Conservation (phyloP, 805 yeast genomes). For the Sugiyamaella qingdaonensis region DNA sequence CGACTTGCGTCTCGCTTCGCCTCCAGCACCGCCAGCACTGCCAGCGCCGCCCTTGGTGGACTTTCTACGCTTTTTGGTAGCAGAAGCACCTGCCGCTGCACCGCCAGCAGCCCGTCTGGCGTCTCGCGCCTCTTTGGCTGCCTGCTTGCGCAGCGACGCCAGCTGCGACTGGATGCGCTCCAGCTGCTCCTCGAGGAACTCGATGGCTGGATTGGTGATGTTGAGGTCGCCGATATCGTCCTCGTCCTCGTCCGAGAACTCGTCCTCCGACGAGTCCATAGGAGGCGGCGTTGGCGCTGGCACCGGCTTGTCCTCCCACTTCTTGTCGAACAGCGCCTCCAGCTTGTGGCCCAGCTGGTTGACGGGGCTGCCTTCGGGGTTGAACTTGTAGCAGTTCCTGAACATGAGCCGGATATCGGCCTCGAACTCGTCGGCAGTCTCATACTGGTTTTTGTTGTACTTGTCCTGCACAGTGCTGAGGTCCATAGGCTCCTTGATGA, state of each 20-base stretch:
- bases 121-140: slow-evolving; percentile 17
- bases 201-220: slow-evolving; percentile 84
- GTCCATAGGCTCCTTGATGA: slow-evolving; percentile 93
- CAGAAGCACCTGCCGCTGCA: slow-evolving; percentile 26
- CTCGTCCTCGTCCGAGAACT: slow-evolving; percentile 38
- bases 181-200: slow-evolving; percentile 81
- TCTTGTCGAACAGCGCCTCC: slow-evolving; percentile 79
- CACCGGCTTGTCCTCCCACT: slow-evolving; percentile 83
- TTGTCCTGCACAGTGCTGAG: slow-evolving; percentile 78
- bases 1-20: slow-evolving; percentile 9
- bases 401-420: slow-evolving; percentile 78
- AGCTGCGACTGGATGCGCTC: slow-evolving; percentile 81
- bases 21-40: slow-evolving; percentile 6
- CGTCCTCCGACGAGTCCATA: slow-evolving; percentile 39
- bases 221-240: slow-evolving; percentile 41
- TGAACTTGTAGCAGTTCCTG: slow-evolving; percentile 83
- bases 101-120: slow-evolving; percentile 46
- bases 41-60: slow-evolving; percentile 10
- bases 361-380: slow-evolving; percentile 96
- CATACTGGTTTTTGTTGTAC: slow-evolving; percentile 80
- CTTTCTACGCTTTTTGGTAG: slow-evolving; percentile 9
- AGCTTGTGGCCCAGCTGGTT: slow-evolving; percentile 91
- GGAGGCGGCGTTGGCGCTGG: slow-evolving; percentile 58
- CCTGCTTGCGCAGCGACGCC: slow-evolving; percentile 70
- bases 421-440: slow-evolving; percentile 83